A percentile compares a stretch with the other conserved stretches of the same genome.
These are phyloP conservation scores for Termitomyces sp. DNA, from an alignment of 768 basidiomycete genomes.

Conservation along the genomic window DNA sequence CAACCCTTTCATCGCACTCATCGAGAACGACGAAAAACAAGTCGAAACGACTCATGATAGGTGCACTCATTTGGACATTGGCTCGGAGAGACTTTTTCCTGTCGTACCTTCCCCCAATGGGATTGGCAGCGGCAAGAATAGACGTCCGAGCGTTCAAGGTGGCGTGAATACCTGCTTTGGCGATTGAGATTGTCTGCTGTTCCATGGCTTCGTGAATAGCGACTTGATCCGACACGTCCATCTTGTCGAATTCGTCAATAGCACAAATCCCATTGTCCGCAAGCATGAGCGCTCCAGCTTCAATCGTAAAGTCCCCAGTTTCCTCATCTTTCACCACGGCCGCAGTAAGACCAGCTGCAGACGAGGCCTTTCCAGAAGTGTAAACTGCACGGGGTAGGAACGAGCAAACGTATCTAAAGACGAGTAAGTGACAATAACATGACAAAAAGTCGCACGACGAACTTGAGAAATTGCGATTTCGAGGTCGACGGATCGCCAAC, in stretches of 20 bases:
- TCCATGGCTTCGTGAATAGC: constrained; percentile 99
- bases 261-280: constrained; percentile 99
- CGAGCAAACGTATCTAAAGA: constrained; percentile 85
- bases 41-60: constrained; percentile 99
- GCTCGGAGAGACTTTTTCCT: constrained; percentile 86
- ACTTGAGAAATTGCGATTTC: constrained; percentile 99
- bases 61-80: constrained; percentile 96
- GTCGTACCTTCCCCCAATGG: constrained; percentile 95
- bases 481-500: constrained; percentile 96
- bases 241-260: constrained; percentile 99
- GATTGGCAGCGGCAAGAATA: constrained; percentile 97
- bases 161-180: constrained; percentile 98
- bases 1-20: constrained; percentile 90
- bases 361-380: constrained; percentile 99
- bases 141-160: constrained; percentile 97
- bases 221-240: constrained; percentile 98
- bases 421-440: not conserved
- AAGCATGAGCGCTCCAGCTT: constrained; percentile 98
- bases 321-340: constrained; percentile 99
- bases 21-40: constrained; percentile 98
- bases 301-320: constrained; percentile 98
- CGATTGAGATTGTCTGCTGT: constrained; percentile 99
- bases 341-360: constrained; percentile 97
- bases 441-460: constrained; percentile 20
- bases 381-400: constrained; percentile 98